These are phyloP conservation scores for Baffinella frigidus DNA, from an alignment of 208 protist species.

Conservation along the genomic window DNA sequence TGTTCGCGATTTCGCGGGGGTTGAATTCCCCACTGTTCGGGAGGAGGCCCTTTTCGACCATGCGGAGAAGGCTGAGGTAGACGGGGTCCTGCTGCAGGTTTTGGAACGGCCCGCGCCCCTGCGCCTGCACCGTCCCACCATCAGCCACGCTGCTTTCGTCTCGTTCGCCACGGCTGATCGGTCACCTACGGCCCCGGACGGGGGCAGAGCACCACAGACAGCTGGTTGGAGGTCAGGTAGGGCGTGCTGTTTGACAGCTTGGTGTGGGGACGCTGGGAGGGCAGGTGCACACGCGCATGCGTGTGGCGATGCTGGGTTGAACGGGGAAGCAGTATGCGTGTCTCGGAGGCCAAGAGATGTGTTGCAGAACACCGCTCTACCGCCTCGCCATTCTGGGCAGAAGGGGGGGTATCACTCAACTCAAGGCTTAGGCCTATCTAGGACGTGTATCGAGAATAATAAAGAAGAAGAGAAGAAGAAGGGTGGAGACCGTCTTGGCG, in stretches of 20 bases:
- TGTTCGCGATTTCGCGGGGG: not conserved
- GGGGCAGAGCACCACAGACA: not conserved
- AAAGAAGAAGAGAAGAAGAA: not conserved
- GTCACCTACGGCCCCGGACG: not conserved
- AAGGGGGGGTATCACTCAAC: not conserved
- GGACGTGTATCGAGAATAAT: not conserved
- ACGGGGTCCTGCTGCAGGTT: not conserved
- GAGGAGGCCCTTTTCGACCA: not conserved
- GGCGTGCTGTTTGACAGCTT: too few species aligned
- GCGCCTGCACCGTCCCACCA: too few species aligned
- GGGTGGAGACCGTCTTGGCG: not conserved
- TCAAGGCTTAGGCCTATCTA: not conserved
- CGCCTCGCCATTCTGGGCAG: too few species aligned
- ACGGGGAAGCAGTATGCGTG: too few species aligned
- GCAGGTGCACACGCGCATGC: too few species aligned
- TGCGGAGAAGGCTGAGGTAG: not conserved
- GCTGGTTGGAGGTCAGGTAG: too few species aligned
- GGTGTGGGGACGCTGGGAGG: too few species aligned
- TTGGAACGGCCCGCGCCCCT: too few species aligned
- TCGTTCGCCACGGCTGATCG: too few species aligned
- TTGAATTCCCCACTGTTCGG: not conserved
- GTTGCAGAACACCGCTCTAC: too few species aligned
- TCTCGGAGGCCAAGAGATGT: not conserved
- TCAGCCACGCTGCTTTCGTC: too few species aligned
- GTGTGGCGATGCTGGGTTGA: too few species aligned